phyloP scores from a whole-genome alignment of 148 eudicot genomes.

The Vaccinium vitisidaea region DNA sequence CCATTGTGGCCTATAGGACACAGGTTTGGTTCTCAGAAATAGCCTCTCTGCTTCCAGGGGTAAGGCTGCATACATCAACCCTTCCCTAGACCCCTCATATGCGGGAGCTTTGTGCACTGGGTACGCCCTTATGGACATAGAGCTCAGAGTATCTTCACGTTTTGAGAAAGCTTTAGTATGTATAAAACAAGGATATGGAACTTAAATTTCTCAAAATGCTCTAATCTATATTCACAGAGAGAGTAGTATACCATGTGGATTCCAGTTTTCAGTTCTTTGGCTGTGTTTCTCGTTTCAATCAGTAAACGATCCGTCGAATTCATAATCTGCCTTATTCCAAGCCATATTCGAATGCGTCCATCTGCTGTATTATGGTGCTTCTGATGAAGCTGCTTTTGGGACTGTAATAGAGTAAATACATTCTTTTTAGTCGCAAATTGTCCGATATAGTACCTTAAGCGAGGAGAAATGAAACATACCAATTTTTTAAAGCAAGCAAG shows the following conservation, averaged over 20 bases:
- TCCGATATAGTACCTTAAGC: not conserved
- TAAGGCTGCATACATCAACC: too few species aligned
- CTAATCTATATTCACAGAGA: not conserved
- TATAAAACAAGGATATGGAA: not conserved
- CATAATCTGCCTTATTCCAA: constrained; percentile 92
- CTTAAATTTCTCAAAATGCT: not conserved
- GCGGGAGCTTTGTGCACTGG: too few species aligned
- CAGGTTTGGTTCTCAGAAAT: too few species aligned
- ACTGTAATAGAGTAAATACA: constrained; percentile 42
- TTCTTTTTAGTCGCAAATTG: constrained; percentile 16
- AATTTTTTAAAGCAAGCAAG: not conserved
- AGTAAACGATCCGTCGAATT: constrained; percentile 83
- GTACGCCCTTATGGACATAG: not conserved
- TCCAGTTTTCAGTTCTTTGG: constrained; percentile 72
- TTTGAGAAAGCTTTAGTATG: not conserved
- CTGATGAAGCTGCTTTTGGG: constrained; percentile 67
- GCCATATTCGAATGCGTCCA: constrained; percentile 85
- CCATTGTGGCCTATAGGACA: too few species aligned
- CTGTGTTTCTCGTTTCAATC: constrained; percentile 61
- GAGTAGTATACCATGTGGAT: constrained; percentile 73
- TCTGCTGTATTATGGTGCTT: constrained; percentile 77
- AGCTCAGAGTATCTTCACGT: not conserved
- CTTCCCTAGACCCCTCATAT: too few species aligned
- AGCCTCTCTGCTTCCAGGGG: too few species aligned
- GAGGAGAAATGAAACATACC: not conserved